A percentile compares a stretch with the other conserved stretches of the same genome.
phyloP scores from a whole-genome alignment of 208 protist genomes.

The Wallacemonas sp. region DNA sequence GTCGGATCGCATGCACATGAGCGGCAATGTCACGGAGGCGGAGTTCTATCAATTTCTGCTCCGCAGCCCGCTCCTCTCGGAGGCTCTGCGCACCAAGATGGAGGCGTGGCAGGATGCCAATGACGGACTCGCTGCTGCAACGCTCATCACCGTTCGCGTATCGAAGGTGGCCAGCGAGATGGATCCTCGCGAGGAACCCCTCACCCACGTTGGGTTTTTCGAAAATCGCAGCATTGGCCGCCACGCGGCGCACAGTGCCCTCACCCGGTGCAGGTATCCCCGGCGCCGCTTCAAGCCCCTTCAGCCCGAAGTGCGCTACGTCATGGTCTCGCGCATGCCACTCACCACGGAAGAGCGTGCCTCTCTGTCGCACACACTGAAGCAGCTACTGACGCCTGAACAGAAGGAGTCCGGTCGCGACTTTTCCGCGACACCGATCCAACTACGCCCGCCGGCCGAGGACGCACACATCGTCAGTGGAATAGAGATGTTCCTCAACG shows the following conservation, averaged over 20 bases:
- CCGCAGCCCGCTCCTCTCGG: background rate
- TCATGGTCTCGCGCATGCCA: constrained; percentile 33
- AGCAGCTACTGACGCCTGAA: background rate
- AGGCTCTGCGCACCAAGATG: constrained; percentile 18
- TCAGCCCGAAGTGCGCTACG: background rate
- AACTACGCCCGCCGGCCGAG: no score
- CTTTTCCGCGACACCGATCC: background rate
- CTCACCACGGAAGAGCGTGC: constrained; percentile 16
- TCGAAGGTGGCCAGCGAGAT: constrained; percentile 34
- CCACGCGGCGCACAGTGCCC: background rate
- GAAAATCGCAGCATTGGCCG: constrained; percentile 23
- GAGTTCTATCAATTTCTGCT: constrained; percentile 22
- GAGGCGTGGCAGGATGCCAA: constrained; percentile 10
- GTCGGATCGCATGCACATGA: background rate
- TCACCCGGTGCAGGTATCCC: background rate
- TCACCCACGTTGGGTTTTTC: constrained; percentile 31
- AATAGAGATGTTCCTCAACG: no score
- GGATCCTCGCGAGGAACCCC: constrained; percentile 21
- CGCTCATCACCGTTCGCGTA: constrained; percentile 23
- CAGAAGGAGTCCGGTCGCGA: background rate
- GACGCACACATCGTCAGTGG: no score
- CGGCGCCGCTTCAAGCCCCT: background rate
- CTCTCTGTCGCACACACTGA: constrained; percentile 4
- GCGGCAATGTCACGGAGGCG: constrained; percentile 9
- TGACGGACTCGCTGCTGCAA: constrained; percentile 4